Evolutionary conservation across 83 land plant species (phyloP).

Genomic region (Isoetes engelmannii): DNA sequence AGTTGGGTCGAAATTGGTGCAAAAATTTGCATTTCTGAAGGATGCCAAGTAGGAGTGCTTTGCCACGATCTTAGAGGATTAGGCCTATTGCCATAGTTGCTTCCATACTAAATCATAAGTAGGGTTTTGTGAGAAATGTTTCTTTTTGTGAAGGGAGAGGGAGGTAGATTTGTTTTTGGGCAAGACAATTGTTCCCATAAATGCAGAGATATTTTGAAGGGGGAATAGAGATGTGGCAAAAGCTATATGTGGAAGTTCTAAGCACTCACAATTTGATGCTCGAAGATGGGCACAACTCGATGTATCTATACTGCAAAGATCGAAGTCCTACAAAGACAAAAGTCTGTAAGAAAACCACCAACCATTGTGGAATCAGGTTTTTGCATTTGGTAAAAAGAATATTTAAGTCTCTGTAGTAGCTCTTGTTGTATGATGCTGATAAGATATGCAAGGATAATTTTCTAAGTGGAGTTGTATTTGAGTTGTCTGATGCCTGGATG

Average conservation of each 20-base stretch:
- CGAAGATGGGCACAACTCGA: constrained; percentile 63
- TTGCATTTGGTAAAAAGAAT: constrained; percentile 64
- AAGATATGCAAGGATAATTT: constrained; percentile 27
- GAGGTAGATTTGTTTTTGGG: no score
- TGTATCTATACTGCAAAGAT: constrained; percentile 58
- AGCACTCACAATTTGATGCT: constrained; percentile 61
- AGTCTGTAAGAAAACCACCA: constrained; percentile 23
- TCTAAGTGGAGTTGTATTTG: constrained; percentile 53
- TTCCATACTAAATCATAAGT: no score
- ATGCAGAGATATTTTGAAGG: constrained; percentile 10
- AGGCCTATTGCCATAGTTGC: no score
- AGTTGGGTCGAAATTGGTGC: no score
- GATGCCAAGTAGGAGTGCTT: no score
- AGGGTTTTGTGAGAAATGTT: no score
- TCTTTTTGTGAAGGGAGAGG: no score
- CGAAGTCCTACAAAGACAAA: constrained; percentile 41
- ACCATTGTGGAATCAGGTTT: constrained; percentile 76
- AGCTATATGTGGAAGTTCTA: constrained; percentile 47
- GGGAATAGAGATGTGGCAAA: constrained; percentile 10
- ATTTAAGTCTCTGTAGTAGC: constrained; percentile 41
- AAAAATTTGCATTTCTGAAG: no score
- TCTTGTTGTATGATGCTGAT: constrained; percentile 52
- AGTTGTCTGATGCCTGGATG: constrained; percentile 52
- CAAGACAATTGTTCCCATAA: no score
- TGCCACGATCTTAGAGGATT: no score